phyloP scores from a whole-genome alignment of 352 stramenopile species.

The Phytophthora agathidicida region DNA sequence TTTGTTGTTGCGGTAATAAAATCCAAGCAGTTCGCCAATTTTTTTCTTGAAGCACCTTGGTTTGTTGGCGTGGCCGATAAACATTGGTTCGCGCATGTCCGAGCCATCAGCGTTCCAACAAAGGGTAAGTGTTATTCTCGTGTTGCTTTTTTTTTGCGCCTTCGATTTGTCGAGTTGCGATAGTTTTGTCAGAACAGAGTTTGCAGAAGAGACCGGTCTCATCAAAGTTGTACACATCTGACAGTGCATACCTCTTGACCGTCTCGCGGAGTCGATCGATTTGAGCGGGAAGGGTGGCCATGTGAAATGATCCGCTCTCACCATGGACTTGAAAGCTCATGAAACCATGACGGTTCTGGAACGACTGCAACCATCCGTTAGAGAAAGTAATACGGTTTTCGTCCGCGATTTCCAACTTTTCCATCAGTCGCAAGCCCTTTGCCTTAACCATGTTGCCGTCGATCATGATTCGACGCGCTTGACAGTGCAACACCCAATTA shows the following conservation, averaged over 20 bases:
- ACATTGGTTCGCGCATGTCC: conserved; percentile 2
- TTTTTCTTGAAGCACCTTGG: conserved; percentile 4
- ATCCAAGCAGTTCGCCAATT: too few species aligned
- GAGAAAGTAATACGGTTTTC: too few species aligned
- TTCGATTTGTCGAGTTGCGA: not conserved
- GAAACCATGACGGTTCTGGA: not conserved
- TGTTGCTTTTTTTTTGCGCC: too few species aligned
- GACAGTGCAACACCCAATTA: too few species aligned
- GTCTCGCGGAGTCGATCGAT: not conserved
- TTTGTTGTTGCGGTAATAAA: conserved; percentile 6
- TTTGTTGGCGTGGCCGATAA: not conserved
- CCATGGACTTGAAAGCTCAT: not conserved
- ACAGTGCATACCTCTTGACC: not conserved
- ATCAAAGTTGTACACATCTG: conserved; percentile 1
- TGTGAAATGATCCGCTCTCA: not conserved
- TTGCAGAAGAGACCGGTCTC: conserved; percentile 2
- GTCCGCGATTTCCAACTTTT: too few species aligned
- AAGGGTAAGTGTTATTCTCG: not conserved
- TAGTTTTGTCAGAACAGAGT: not conserved
- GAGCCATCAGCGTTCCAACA: not conserved
- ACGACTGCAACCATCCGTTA: too few species aligned
- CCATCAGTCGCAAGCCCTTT: too few species aligned
- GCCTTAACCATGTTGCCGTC: too few species aligned
- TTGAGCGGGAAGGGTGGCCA: not conserved
- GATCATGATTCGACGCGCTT: too few species aligned